These are phyloP conservation scores for Xylaria venustula DNA, from an alignment of 495 filamentous ascomycete genomes.

Conservation along the genomic window DNA sequence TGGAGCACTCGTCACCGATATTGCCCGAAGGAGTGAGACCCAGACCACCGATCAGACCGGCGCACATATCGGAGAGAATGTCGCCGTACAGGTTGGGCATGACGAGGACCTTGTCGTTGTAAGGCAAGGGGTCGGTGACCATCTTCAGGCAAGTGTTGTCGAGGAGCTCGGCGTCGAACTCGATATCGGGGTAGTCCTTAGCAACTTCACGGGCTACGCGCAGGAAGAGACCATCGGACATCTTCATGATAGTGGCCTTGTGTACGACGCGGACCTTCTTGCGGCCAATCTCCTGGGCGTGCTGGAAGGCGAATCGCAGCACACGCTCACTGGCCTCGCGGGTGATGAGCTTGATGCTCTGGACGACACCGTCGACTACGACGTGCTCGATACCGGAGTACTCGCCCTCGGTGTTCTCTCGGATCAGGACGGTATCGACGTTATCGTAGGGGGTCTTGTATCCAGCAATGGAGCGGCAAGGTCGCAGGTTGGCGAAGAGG, in stretches of 20 bases:
- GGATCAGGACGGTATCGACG: constrained; percentile 96
- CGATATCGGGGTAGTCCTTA: constrained; percentile 90
- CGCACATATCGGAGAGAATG: constrained; percentile 99
- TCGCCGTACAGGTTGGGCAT: constrained; percentile 99
- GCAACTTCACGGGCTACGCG: constrained; percentile 75
- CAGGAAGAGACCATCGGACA: constrained; percentile 97
- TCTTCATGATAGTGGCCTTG: constrained; percentile 99
- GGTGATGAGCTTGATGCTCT: constrained; percentile 99
- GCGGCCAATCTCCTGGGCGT: constrained; percentile 85
- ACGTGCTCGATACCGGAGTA: constrained; percentile 99
- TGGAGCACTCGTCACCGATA: constrained; percentile 98
- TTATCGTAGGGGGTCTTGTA: constrained; percentile 99
- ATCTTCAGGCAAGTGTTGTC: constrained; percentile 99
- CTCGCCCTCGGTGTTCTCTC: constrained; percentile 99
- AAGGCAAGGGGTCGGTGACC: constrained; percentile 87
- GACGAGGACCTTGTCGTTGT: constrained; percentile 98
- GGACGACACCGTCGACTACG: constrained; percentile 95
- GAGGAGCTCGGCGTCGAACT: constrained; percentile 94
- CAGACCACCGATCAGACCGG: constrained; percentile 95
- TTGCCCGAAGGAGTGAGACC: constrained; percentile 96
- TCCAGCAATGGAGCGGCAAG: constrained; percentile 91
- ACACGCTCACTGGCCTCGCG: constrained; percentile 90
- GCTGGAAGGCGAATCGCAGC: constrained; percentile 94
- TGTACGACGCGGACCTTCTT: constrained; percentile 96
- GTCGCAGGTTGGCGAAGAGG: constrained; percentile 98